Percentiles rank a stretch among this genome's conserved stretches.
These are phyloP conservation scores for Quercus suber DNA, from an alignment of 306 rosid species.

Conservation along the genomic window DNA sequence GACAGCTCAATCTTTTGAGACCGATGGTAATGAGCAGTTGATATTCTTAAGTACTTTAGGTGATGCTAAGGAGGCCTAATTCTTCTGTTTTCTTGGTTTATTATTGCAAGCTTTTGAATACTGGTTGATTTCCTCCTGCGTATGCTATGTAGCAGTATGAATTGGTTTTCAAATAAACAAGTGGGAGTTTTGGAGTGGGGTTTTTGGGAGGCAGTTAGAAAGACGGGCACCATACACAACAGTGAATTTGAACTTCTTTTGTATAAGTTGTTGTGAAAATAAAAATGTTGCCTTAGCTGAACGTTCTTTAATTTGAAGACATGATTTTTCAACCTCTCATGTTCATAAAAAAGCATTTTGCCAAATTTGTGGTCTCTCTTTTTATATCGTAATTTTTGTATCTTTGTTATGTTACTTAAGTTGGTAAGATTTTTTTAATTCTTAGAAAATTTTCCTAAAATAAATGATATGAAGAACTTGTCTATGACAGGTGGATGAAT, in stretches of 20 bases:
- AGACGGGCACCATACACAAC: no score
- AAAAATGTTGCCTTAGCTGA: no score
- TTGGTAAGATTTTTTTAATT: not conserved
- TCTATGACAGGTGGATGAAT: slow-evolving; percentile 73
- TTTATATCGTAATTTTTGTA: not conserved
- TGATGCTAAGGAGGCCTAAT: not conserved
- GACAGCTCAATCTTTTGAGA: not conserved
- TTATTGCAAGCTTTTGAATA: not conserved
- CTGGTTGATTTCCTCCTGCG: not conserved
- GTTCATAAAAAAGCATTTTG: not conserved
- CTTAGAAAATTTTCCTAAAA: not conserved
- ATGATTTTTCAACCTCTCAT: not conserved
- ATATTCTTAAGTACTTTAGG: not conserved
- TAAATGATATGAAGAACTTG: slow-evolving; percentile 14
- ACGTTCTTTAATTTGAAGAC: no score
- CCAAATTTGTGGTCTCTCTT: not conserved
- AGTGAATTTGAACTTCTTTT: no score
- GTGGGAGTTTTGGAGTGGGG: no score
- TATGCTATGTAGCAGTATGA: not conserved
- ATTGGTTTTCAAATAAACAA: not conserved
- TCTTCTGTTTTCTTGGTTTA: not conserved
- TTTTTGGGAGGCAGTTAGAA: no score
- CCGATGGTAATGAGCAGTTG: not conserved
- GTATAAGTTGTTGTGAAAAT: no score
- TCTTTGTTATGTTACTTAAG: not conserved